Evolutionary conservation across 257 asterid species (phyloP), one percentile per base, ranked within the genome.

Genomic region (Forsythia suspensa): DNA sequence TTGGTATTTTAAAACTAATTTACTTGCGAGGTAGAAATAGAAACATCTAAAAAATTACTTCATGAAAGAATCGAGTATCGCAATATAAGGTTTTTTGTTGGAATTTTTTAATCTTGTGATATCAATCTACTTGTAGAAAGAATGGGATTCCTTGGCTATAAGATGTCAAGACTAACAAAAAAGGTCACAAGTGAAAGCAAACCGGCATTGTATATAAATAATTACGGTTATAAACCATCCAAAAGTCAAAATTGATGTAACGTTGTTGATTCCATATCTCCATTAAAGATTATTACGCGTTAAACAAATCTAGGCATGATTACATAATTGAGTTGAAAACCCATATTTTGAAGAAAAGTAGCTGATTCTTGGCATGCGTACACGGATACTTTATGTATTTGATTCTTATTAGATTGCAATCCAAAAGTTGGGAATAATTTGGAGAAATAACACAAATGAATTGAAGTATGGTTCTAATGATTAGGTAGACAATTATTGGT

Each of bases 381-480:
- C 34, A 29, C 41, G 16, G 16, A 29, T 34, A 36, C 57, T 57
- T 39, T 82, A 70, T 63, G 36, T 3, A 21, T 24, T 24, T 24
- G 24, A 24, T 76, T 70, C 73, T 6, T 48, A 70, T 66, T 82
- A 73, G 79, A 84, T 80, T 76, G 84, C 80, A 68, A 79, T 63
- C 38, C 11, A 42, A 81, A 81, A 72, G 79, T 40, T 75, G 66
- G 82, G 70, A 40, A 63, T 63, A 79, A 48, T 20, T 48, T 12
- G 52, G 43, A 37, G 48, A 38, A 71, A 61, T 81, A 70, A 70
- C 67, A 39, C 72, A 78, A 77, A 81, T 68, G 85, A 52, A 80
- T 74, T 72, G 80, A 74, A 68, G 24, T 80, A 42, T 85, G 86
- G 61, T 75, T 70, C 89, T 81, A 88, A 89, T 89, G 88, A 91